phyloP scores from a whole-genome alignment of 768 basidiomycete genomes.

The Kwoniella dejecticola region DNA sequence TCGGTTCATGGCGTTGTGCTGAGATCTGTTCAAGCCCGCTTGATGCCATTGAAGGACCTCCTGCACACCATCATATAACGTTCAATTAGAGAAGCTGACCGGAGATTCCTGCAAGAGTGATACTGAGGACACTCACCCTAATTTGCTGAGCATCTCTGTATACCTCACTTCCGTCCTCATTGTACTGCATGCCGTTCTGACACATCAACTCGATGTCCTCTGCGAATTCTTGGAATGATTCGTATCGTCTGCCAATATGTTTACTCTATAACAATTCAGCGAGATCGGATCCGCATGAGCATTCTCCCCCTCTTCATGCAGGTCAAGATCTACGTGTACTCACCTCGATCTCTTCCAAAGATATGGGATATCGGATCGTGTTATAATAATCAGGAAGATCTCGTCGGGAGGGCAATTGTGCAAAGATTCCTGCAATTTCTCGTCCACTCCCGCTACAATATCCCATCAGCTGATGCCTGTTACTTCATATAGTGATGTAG shows the following conservation, averaged over 20 bases:
- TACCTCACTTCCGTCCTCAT: conserved; percentile 67
- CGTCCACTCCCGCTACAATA: conserved; percentile 32
- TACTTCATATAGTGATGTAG: neutral
- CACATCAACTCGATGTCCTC: conserved; percentile 88
- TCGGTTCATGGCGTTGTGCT: neutral
- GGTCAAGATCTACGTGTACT: too few species aligned
- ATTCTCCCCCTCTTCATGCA: conserved; percentile 63
- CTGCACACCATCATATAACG: neutral
- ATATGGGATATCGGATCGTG: conserved; percentile 76
- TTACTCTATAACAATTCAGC: conserved; percentile 67
- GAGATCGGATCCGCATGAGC: conserved; percentile 71
- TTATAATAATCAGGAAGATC: conserved; percentile 73
- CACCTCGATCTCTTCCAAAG: conserved; percentile 81
- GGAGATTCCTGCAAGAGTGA: neutral
- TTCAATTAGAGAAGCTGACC: neutral
- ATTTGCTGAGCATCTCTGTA: conserved; percentile 50
- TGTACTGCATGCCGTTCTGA: conserved; percentile 83
- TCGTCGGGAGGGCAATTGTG: conserved; percentile 79
- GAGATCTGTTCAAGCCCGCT: too few species aligned
- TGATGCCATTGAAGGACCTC: neutral
- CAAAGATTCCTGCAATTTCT: conserved; percentile 66
- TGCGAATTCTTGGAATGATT: conserved; percentile 68
- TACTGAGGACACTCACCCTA: conserved; percentile 30
- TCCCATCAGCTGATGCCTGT: neutral
- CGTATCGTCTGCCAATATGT: conserved; percentile 77